Evolutionary conservation across 495 filamentous ascomycete genomes (phyloP).

Genomic region (Amorphotheca resinae): DNA sequence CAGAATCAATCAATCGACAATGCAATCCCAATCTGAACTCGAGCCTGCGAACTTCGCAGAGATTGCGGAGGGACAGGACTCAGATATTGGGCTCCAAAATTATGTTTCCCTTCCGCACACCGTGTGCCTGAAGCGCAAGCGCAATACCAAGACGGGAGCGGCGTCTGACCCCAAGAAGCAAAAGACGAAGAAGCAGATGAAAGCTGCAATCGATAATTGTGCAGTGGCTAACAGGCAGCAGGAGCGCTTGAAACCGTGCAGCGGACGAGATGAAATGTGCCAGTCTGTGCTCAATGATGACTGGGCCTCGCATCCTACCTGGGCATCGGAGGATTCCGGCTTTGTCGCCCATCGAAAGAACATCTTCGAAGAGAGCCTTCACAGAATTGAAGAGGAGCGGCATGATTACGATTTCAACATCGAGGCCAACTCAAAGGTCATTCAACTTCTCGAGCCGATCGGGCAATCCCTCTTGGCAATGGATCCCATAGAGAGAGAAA

Average conservation of each 20-base stretch:
- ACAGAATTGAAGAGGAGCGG: constrained; percentile 93
- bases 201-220: too few relatives aligned
- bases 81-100: too few relatives aligned
- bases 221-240: neutral
- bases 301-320: constrained; percentile 97
- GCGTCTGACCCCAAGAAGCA: too few relatives aligned
- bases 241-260: constrained; percentile 77
- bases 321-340: constrained; percentile 96
- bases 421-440: constrained; percentile 81
- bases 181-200: too few relatives aligned
- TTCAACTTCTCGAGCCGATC: constrained; percentile 89
- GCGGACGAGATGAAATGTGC: constrained; percentile 89
- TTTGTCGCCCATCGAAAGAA: constrained; percentile 99
- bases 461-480: constrained; percentile 75
- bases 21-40: too few relatives aligned
- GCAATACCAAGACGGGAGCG: too few relatives aligned
- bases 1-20: too few relatives aligned
- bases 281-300: constrained; percentile 86
- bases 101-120: too few relatives aligned
- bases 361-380: constrained; percentile 77
- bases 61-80: too few relatives aligned
- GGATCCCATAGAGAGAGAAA: constrained; percentile 52
- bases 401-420: constrained; percentile 99
- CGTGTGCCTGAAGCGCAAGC: too few relatives aligned
- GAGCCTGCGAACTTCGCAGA: too few relatives aligned